Base-by-base conservation (phyloP, 1,139 yeast species). In the Geotrichum restrictum region DNA sequence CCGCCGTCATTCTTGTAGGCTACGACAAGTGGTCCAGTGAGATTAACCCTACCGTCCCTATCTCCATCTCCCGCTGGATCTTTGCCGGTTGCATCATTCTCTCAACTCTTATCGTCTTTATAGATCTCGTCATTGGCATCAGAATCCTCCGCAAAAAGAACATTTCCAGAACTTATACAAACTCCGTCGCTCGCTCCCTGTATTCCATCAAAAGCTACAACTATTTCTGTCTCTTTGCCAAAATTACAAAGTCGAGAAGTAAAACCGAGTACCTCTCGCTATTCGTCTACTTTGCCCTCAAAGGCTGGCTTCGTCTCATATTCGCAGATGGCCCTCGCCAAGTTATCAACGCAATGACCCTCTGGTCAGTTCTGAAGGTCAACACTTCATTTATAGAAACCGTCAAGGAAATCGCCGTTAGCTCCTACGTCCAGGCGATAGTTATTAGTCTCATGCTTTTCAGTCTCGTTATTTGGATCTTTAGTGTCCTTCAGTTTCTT, bases 271-370 rank as follows among this genome's bases (percentile, higher is more conserved):
- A 83, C 75, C 69, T 83, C 48, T 80, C 88, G 19, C 80, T 88
- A 59, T 79, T 80, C 61, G 77, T 83, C 3, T 87, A 81, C 66
- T 80, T 80, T 62, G 84, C 87, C 54, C 69, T 87, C 52, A 82
- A 82, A 58, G 77, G 79, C 47, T 87, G 93, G 64, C 65, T 82
- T 14, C 80, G 80, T 55, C 74, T 86, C 34, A 60, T 85, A 18
- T 72, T 86, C 44, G 91, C 95, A 0, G 96, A 88, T 61, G 78
- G 91, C 4, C 96, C 96, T n/a, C 78, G 96, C 67, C 96, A 88
- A 69, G 84, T 85, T 2, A 79, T 88, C 60, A 88, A 88, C 65
- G 85, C 89, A 27, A 71, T 86, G 59, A 87, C 96, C 0, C 69
- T 85, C 36, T 75, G 83, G 63, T 75, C 80, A 2, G 80, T 80